Conservation (phyloP, 768 basidiomycete genomes). For the Collybia sordida region DNA sequence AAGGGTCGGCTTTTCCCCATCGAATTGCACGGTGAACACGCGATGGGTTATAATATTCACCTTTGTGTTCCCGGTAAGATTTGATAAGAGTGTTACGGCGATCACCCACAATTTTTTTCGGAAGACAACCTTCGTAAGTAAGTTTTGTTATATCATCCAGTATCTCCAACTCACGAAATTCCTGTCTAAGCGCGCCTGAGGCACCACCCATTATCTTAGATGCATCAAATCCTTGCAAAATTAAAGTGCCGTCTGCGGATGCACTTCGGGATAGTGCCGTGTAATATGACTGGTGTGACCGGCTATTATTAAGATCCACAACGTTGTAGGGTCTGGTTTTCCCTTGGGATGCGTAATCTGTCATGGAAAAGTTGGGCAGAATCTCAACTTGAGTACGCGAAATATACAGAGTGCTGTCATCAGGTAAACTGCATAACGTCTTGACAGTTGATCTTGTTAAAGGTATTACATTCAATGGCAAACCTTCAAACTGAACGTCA, state of each 20-base stretch:
- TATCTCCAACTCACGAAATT: slow-evolving; percentile 33
- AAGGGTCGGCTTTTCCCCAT: slow-evolving; percentile 11
- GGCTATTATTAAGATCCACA: slow-evolving; percentile 21
- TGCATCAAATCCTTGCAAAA: slow-evolving; percentile 24
- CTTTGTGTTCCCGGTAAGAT: slow-evolving; percentile 6
- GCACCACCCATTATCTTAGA: slow-evolving; percentile 22
- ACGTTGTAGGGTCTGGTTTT: slow-evolving; percentile 24
- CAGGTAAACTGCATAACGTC: slow-evolving; percentile 25
- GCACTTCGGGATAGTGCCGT: slow-evolving; percentile 27
- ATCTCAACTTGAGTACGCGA: background rate
- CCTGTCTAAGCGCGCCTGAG: slow-evolving; percentile 23
- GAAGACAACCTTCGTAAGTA: slow-evolving; percentile 19
- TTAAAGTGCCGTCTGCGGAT: slow-evolving; percentile 25
- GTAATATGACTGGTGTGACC: slow-evolving; percentile 26
- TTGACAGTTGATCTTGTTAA: slow-evolving; percentile 1
- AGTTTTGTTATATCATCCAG: slow-evolving; percentile 31
- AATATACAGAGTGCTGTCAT: slow-evolving; percentile 13
- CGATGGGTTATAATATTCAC: slow-evolving; percentile 9
- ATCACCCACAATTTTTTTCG: slow-evolving; percentile 7
- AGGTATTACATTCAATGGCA: slow-evolving; percentile 7
- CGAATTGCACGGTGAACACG: slow-evolving; percentile 3
- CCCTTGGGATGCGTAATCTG: slow-evolving; percentile 33
- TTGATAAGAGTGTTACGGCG: slow-evolving; percentile 11
- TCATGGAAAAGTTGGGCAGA: slow-evolving; percentile 16
- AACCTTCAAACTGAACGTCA: background rate